Evolutionary conservation across 1,284 basidiomycete genomes (phyloP).

Genomic region (Inonotus obliquus): DNA sequence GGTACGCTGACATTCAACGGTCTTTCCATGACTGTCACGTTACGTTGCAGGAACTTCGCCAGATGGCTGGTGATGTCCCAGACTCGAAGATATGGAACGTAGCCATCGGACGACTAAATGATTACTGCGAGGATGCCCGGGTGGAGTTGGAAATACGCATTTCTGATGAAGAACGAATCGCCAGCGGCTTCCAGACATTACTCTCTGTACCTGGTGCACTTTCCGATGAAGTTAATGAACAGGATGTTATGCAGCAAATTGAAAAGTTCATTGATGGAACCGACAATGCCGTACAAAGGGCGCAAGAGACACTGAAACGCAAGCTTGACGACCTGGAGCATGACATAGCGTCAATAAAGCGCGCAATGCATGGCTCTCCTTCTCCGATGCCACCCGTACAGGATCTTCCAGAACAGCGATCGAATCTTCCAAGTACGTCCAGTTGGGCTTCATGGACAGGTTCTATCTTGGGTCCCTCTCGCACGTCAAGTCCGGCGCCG

Average conservation of each 20-base stretch:
- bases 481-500: constrained; percentile 38
- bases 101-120: constrained; percentile 64
- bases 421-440: constrained; percentile 20
- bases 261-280: constrained; percentile 56
- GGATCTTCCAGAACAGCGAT: constrained; percentile 19
- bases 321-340: constrained; percentile 78
- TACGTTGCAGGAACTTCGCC: constrained; percentile 54
- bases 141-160: constrained; percentile 84
- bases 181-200: constrained; percentile 69
- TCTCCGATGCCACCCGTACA: constrained; percentile 19
- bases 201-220: constrained; percentile 55
- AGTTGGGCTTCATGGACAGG: constrained; percentile 59
- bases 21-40: constrained; percentile 67
- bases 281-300: constrained; percentile 45
- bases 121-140: constrained; percentile 79
- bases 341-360: constrained; percentile 68
- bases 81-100: constrained; percentile 40
- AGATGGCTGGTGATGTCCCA: constrained; percentile 29
- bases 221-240: constrained; percentile 29
- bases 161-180: constrained; percentile 71
- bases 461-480: constrained; percentile 37
- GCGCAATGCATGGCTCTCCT: constrained; percentile 42
- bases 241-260: constrained; percentile 49
- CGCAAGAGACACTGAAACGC: constrained; percentile 44
- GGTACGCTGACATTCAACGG: constrained; percentile 59